Conservation (phyloP, 192 early-diverging fungal species). For the Umbelopsis vinacea region DNA sequence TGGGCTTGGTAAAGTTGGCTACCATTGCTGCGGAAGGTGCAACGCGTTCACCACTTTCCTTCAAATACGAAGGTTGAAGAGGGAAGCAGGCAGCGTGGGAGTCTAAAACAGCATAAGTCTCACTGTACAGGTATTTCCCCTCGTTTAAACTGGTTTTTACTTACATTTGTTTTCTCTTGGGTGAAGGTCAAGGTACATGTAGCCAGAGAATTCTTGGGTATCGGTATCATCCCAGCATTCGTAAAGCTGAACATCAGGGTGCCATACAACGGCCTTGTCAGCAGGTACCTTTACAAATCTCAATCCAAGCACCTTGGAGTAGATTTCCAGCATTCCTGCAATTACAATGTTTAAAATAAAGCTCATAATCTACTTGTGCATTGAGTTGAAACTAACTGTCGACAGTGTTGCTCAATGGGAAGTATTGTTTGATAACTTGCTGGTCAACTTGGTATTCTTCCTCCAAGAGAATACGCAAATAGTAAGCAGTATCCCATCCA, state of each 20-base stretch:
- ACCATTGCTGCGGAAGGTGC: slow-evolving; percentile 77
- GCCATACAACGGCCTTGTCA: slow-evolving; percentile 67
- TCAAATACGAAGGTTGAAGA: slow-evolving; percentile 66
- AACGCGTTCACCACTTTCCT: slow-evolving; percentile 57
- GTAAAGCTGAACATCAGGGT: slow-evolving; percentile 77
- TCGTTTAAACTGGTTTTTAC: slow-evolving; percentile 41
- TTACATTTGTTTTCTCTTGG: slow-evolving; percentile 69
- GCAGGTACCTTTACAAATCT: slow-evolving; percentile 64
- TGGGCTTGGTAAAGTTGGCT: slow-evolving; percentile 70
- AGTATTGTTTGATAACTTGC: slow-evolving; percentile 81
- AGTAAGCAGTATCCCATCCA: slow-evolving; percentile 79
- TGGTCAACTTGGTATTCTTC: slow-evolving; percentile 76
- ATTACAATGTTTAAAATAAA: slow-evolving; percentile 5
- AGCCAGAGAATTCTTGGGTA: slow-evolving; percentile 64
- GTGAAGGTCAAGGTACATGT: slow-evolving; percentile 79
- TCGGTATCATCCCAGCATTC: slow-evolving; percentile 74
- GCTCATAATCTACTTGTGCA: not conserved
- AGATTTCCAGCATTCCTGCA: slow-evolving; percentile 73
- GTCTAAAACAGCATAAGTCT: slow-evolving; percentile 12
- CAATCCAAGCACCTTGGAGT: slow-evolving; percentile 73
- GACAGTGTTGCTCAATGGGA: slow-evolving; percentile 52
- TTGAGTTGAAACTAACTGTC: slow-evolving; percentile 7
- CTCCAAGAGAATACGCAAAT: slow-evolving; percentile 72
- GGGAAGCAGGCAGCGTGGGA: slow-evolving; percentile 83
- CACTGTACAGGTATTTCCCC: not conserved